phyloP scores from a whole-genome alignment of 2,329 filamentous ascomycete species.

The Arachnopeziza araneosa region DNA sequence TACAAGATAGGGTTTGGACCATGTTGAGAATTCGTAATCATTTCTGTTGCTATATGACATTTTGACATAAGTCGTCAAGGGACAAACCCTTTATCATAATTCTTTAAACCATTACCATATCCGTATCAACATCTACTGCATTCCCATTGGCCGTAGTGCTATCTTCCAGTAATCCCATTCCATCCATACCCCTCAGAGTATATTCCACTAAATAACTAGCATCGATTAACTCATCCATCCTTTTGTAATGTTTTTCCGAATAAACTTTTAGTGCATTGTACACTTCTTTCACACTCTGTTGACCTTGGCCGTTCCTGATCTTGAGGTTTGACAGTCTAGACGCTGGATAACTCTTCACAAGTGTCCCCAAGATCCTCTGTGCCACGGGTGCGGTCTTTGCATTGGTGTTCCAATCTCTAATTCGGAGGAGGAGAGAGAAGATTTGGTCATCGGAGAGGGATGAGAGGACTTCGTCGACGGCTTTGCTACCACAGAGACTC shows the following conservation, averaged over 20 bases:
- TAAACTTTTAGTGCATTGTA: slow-evolving; percentile 84
- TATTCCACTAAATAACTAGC: slow-evolving; percentile 95
- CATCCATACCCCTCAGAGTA: slow-evolving; percentile 87
- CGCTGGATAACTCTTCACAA: slow-evolving; percentile 78
- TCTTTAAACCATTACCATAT: not conserved
- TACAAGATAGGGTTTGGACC: too few relatives aligned
- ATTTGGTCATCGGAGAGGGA: slow-evolving; percentile 79
- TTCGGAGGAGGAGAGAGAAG: slow-evolving; percentile 70
- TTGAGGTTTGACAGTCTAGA: slow-evolving; percentile 68
- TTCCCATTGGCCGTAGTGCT: not conserved
- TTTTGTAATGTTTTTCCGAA: slow-evolving; percentile 86
- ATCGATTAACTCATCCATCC: slow-evolving; percentile 83
- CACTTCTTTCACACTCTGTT: slow-evolving; percentile 72
- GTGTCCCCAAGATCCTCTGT: slow-evolving; percentile 73
- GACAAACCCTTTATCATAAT: not conserved
- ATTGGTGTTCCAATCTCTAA: slow-evolving; percentile 98
- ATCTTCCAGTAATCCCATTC: slow-evolving; percentile 23
- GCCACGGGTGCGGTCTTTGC: slow-evolving; percentile 79
- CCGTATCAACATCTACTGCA: not conserved
- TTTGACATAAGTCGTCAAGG: not conserved
- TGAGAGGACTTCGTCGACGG: slow-evolving; percentile 80
- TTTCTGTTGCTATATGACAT: not conserved
- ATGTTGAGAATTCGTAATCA: too few relatives aligned
- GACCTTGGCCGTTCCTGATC: slow-evolving; percentile 49
- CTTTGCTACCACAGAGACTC: slow-evolving; percentile 57